phyloP scores from a whole-genome alignment of 306 rosid genomes.

The Crataegus laevigata region DNA sequence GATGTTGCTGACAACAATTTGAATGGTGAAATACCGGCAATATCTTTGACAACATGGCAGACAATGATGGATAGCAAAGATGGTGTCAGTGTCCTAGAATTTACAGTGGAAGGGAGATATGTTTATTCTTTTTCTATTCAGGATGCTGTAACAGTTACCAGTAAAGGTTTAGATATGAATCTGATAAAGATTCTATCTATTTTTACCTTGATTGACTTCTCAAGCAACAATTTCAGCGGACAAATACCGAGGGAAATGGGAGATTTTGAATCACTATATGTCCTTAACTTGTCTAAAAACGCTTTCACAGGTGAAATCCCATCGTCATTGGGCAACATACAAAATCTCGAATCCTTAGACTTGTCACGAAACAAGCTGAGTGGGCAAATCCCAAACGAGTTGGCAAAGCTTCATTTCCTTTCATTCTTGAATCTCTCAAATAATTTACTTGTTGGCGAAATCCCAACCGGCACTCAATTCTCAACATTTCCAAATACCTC shows the following conservation, averaged over 20 bases:
- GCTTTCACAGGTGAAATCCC: background rate
- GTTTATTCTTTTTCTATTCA: background rate
- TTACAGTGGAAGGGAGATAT: no score
- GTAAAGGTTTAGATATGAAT: background rate
- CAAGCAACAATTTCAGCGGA: no score
- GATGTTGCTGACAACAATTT: background rate
- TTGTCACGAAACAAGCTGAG: constrained; percentile 3
- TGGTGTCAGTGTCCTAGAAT: background rate
- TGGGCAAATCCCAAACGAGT: constrained; percentile 16
- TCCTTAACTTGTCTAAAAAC: constrained; percentile 13
- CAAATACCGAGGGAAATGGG: background rate
- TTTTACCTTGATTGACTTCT: background rate
- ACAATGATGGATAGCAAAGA: background rate
- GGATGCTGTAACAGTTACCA: background rate
- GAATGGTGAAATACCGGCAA: background rate
- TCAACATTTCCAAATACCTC: constrained; percentile 23
- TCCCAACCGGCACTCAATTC: background rate
- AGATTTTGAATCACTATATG: background rate
- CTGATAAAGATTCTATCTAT: background rate
- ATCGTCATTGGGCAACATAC: no score
- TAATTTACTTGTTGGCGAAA: constrained; percentile 27
- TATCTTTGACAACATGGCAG: background rate
- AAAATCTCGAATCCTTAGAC: no score
- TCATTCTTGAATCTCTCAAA: constrained; percentile 20
- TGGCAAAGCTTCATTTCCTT: constrained; percentile 17